Percentiles rank a stretch among this genome's conserved stretches.
These are phyloP conservation scores for Kewa caespitosa DNA, from an alignment of 179 eudicot genomes.

Conservation along the genomic window DNA sequence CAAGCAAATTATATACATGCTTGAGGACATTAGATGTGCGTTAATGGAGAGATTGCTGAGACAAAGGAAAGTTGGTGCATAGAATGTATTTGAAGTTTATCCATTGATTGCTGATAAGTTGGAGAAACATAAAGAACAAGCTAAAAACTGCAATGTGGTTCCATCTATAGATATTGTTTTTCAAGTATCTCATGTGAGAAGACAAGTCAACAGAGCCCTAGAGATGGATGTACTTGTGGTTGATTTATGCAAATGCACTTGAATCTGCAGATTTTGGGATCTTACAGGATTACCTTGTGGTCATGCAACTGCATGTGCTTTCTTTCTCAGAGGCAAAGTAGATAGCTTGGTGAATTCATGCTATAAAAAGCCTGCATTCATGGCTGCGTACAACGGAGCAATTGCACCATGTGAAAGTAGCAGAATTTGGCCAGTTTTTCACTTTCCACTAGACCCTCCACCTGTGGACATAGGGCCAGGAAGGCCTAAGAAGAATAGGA, in stretches of 20 bases:
- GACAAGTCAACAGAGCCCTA: no score
- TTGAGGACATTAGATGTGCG: neutral
- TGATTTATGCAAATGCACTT: neutral
- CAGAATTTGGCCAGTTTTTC: neutral
- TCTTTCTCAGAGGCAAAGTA: neutral
- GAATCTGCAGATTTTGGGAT: neutral
- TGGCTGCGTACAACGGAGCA: neutral
- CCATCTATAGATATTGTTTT: neutral
- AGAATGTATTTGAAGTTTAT: neutral
- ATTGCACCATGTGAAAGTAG: neutral
- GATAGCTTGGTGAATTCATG: neutral
- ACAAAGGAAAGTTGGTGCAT: neutral
- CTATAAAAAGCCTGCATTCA: neutral
- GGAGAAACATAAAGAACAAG: neutral
- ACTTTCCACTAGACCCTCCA: no score
- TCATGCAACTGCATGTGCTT: neutral
- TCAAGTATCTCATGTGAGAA: no score
- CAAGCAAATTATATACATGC: neutral
- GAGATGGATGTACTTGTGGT: neutral
- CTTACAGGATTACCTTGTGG: neutral
- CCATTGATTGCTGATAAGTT: neutral
- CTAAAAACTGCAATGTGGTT: neutral
- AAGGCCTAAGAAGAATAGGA: no score
- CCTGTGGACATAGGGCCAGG: no score
- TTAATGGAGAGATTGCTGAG: constrained; percentile 1